Percentiles rank a stretch among this genome's conserved stretches.
These are phyloP conservation scores for Meyerozyma carpophila DNA, from an alignment of 1,139 yeast species.

Conservation along the genomic window DNA sequence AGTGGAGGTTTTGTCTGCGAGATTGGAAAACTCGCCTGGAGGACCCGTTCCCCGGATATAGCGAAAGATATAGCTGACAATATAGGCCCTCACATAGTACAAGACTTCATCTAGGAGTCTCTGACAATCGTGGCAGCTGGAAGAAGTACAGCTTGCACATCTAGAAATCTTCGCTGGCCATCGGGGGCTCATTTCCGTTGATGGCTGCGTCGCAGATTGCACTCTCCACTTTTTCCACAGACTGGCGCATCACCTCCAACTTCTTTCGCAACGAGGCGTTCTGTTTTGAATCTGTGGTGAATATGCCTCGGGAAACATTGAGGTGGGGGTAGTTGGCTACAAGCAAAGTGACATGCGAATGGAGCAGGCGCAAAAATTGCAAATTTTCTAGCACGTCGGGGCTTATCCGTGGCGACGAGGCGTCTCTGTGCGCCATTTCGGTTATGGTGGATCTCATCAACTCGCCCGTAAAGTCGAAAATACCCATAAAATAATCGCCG, in stretches of 20 bases:
- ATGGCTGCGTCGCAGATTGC: constrained; percentile 18
- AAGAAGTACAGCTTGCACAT: too few relatives aligned
- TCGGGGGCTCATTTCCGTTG: not conserved
- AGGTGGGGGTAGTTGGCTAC: constrained; percentile 16
- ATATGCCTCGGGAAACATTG: constrained; percentile 16
- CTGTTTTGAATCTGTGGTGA: constrained; percentile 14
- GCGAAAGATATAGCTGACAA: constrained; percentile 2
- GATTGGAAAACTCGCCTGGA: constrained; percentile 55
- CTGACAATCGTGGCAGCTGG: too few relatives aligned
- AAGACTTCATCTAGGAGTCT: too few relatives aligned
- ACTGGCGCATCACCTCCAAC: constrained; percentile 20
- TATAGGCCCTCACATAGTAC: too few relatives aligned
- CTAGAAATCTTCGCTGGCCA: not conserved
- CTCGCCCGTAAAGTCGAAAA: constrained; percentile 40
- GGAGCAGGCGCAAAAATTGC: constrained; percentile 13
- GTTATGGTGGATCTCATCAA: constrained; percentile 33
- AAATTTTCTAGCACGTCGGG: constrained; percentile 10
- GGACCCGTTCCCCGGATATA: constrained; percentile 67
- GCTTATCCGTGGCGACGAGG: constrained; percentile 5
- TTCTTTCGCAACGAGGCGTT: constrained; percentile 17
- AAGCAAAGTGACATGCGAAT: constrained; percentile 9
- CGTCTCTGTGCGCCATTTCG: constrained; percentile 3
- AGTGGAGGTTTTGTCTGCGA: constrained; percentile 83
- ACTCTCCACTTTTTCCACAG: constrained; percentile 21
- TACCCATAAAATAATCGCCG: constrained; percentile 34